Percentiles rank a stretch among this genome's conserved stretches.
Conservation (phyloP, 2,329 filamentous ascomycete genomes). For the Nannizzia gypsea region DNA sequence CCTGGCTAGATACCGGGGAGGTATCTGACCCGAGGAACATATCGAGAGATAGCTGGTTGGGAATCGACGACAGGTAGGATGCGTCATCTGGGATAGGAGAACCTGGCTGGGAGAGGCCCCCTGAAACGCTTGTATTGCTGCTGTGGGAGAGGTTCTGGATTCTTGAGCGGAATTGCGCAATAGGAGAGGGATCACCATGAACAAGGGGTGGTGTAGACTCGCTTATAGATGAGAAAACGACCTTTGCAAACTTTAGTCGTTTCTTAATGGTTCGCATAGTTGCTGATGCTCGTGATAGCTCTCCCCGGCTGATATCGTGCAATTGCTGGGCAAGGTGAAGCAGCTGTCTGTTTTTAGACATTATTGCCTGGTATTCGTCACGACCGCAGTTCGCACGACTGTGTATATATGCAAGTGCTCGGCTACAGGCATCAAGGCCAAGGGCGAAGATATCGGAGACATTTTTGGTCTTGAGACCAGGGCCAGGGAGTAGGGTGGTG, state of each 20-base stretch:
- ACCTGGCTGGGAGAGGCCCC: slow-evolving; percentile 2
- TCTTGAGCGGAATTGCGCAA: slow-evolving; percentile 5
- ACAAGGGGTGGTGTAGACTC: slow-evolving; percentile 3
- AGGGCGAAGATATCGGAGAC: slow-evolving; percentile 5
- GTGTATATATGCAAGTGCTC: slow-evolving; percentile 9
- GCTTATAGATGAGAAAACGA: slow-evolving; percentile 5
- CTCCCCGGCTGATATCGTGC: slow-evolving; percentile 10
- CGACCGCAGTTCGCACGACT: slow-evolving; percentile 1
- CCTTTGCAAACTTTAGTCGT: slow-evolving; percentile 8
- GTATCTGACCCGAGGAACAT: slow-evolving; percentile 10
- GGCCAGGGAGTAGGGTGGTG: slow-evolving; percentile 7
- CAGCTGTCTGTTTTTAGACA: neutral
- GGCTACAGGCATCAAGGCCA: slow-evolving; percentile 9
- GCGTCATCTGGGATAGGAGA: slow-evolving; percentile 6
- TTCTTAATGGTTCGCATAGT: slow-evolving; percentile 9
- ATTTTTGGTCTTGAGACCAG: slow-evolving; percentile 5
- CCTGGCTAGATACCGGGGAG: slow-evolving; percentile 1
- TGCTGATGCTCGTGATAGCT: slow-evolving; percentile 5
- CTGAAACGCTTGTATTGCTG: slow-evolving; percentile 9
- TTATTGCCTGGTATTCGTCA: slow-evolving; percentile 7
- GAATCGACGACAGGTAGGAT: neutral
- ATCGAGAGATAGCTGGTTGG: slow-evolving; percentile 7
- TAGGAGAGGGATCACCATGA: slow-evolving; percentile 1
- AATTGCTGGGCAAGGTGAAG: slow-evolving; percentile 6
- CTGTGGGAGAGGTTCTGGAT: slow-evolving; percentile 8